Evolutionary conservation across 768 basidiomycete species (phyloP).

Genomic region (Termitomyces titanicus): DNA sequence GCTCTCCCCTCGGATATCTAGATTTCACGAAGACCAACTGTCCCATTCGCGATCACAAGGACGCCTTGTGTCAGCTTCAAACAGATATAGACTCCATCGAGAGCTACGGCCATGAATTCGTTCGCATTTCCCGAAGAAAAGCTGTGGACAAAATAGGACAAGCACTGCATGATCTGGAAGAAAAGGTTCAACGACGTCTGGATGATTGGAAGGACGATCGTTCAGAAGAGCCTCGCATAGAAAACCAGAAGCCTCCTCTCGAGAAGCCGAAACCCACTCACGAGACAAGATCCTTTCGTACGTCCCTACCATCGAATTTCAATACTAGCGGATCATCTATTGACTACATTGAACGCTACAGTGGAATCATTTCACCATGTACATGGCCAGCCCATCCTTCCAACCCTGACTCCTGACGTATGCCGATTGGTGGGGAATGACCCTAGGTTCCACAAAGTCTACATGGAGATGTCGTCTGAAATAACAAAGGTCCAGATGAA

Average conservation of each 20-base stretch:
- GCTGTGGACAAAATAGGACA: conserved; percentile 1
- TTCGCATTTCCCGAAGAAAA: conserved; percentile 1
- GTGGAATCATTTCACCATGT: not conserved
- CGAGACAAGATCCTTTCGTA: not conserved
- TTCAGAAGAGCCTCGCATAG: not conserved
- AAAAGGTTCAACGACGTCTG: not conserved
- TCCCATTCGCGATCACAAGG: conserved; percentile 4
- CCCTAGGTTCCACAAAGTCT: not conserved
- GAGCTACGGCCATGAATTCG: not conserved
- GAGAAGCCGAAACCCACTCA: not conserved
- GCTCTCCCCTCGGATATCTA: conserved; percentile 4
- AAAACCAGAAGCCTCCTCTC: not conserved
- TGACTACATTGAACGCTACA: not conserved
- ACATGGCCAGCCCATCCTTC: not conserved
- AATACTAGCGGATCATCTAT: not conserved
- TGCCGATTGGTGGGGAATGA: conserved; percentile 4
- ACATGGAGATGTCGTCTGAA: not conserved
- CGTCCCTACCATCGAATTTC: not conserved
- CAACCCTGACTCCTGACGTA: not conserved
- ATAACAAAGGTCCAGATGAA: conserved; percentile 1
- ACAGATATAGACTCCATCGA: conserved; percentile 1
- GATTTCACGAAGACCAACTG: not conserved
- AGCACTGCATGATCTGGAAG: conserved; percentile 2
- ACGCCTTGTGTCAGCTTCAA: conserved; percentile 2
- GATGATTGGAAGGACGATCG: not conserved